Conservation (phyloP, 768 basidiomycete genomes). For the Amanita polypyramis region DNA sequence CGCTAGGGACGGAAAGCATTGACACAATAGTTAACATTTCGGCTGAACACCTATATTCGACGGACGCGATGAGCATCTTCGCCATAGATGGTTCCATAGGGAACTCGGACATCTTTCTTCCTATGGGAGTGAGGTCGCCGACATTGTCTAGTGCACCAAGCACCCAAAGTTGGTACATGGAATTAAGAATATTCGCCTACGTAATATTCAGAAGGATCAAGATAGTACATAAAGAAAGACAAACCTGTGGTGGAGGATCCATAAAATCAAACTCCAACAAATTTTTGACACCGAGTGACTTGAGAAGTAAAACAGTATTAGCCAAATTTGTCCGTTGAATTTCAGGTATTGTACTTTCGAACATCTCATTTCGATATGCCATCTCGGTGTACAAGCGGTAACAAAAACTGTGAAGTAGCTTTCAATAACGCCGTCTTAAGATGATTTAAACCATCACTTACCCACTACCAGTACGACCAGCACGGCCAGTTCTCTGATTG, state of each 20-base stretch:
- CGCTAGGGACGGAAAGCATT: constrained; percentile 96
- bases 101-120: constrained; percentile 97
- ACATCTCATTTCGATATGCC: constrained; percentile 93
- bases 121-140: constrained; percentile 87
- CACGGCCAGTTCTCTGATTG: constrained; percentile 91
- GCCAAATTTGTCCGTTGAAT: constrained; percentile 97
- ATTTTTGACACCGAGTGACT: constrained; percentile 95
- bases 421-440: background rate
- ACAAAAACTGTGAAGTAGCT: constrained; percentile 54
- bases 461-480: constrained; percentile 95
- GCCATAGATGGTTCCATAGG: constrained; percentile 99
- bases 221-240: constrained; percentile 5
- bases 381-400: constrained; percentile 97
- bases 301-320: constrained; percentile 90
- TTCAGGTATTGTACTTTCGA: constrained; percentile 93
- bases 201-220: background rate
- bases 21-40: constrained; percentile 99
- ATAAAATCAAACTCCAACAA: constrained; percentile 98
- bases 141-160: constrained; percentile 95
- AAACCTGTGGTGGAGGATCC: constrained; percentile 99
- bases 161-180: constrained; percentile 99
- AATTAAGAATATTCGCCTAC: constrained; percentile 93
- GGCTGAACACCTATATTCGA: constrained; percentile 84
- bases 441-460: constrained; percentile 24
- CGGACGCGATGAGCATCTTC: constrained; percentile 95